Percentiles rank a stretch among this genome's conserved stretches.
Evolutionary conservation across 345 rosid genomes (phyloP).

Genomic region (Linum lewisii): DNA sequence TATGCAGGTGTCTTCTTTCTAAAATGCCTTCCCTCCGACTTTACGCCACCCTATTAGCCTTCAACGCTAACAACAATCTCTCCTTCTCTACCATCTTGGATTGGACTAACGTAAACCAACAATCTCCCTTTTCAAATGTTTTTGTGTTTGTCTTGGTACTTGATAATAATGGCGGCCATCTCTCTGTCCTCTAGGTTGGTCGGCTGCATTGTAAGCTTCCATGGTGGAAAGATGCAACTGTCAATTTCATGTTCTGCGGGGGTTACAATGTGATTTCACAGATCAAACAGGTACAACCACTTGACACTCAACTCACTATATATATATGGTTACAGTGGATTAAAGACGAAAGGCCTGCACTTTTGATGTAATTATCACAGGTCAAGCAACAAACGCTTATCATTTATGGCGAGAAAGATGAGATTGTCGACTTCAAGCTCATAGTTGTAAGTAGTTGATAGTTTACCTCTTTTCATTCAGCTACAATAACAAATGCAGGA

Average conservation of each 20-base stretch:
- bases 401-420: conserved; percentile 62
- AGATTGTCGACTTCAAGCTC: conserved; percentile 52
- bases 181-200: conserved; percentile 34
- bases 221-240: conserved; percentile 83
- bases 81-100: conserved; percentile 48
- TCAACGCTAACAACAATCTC: conserved; percentile 21
- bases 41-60: conserved; percentile 53
- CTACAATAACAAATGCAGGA: neutral
- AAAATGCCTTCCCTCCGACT: conserved; percentile 55
- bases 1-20: conserved; percentile 89
- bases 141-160: no score
- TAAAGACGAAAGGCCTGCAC: neutral
- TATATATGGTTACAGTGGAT: neutral
- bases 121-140: no score
- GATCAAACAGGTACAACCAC: conserved; percentile 42
- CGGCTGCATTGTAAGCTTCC: conserved; percentile 75
- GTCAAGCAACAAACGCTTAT: conserved; percentile 57
- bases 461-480: neutral
- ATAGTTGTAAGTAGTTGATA: conserved; percentile 39
- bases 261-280: conserved; percentile 62
- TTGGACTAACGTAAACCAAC: conserved; percentile 60
- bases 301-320: neutral
- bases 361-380: conserved; percentile 23
- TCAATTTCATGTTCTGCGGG: conserved; percentile 64
- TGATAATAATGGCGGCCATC: neutral